Conservation (phyloP, 352 stramenopile genomes). For the Phytophthora hybrid region DNA sequence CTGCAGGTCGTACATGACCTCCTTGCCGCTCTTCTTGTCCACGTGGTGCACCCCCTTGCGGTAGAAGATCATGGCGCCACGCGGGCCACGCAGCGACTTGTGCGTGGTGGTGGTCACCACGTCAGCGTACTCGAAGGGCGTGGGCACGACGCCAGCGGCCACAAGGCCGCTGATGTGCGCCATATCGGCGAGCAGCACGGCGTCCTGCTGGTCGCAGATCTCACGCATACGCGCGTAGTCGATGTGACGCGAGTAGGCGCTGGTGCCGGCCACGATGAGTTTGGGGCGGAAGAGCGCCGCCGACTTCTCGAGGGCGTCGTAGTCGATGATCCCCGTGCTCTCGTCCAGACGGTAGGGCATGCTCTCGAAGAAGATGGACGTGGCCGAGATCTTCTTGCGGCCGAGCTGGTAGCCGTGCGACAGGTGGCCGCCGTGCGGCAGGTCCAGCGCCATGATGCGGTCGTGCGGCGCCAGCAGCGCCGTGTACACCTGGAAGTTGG, state of each 20-base stretch:
- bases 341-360: slow-evolving; percentile 99
- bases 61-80: slow-evolving; percentile 99
- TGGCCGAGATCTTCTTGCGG: slow-evolving; percentile 99
- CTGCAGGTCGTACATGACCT: slow-evolving; percentile 95
- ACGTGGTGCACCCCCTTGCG: slow-evolving; percentile 94
- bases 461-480: slow-evolving; percentile 98
- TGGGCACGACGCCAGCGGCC: slow-evolving; percentile 95
- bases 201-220: slow-evolving; percentile 94
- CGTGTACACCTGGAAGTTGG: slow-evolving; percentile 99
- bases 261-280: slow-evolving; percentile 98
- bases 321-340: slow-evolving; percentile 98
- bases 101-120: slow-evolving; percentile 99
- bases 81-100: slow-evolving; percentile 98
- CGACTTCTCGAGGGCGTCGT: slow-evolving; percentile 97
- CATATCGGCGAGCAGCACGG: slow-evolving; percentile 99
- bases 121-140: slow-evolving; percentile 98
- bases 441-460: slow-evolving; percentile 98
- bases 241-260: slow-evolving; percentile 98
- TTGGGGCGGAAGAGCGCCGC: slow-evolving; percentile 95
- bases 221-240: slow-evolving; percentile 99
- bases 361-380: slow-evolving; percentile 99
- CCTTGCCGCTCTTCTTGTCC: slow-evolving; percentile 96
- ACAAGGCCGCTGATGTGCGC: slow-evolving; percentile 99
- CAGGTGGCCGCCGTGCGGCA: slow-evolving; percentile 98
- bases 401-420: slow-evolving; percentile 99